Evolutionary conservation across 1,284 basidiomycete species (phyloP), one percentile per base, ranked within the genome.

Genomic region (Austropuccinia psidii): DNA sequence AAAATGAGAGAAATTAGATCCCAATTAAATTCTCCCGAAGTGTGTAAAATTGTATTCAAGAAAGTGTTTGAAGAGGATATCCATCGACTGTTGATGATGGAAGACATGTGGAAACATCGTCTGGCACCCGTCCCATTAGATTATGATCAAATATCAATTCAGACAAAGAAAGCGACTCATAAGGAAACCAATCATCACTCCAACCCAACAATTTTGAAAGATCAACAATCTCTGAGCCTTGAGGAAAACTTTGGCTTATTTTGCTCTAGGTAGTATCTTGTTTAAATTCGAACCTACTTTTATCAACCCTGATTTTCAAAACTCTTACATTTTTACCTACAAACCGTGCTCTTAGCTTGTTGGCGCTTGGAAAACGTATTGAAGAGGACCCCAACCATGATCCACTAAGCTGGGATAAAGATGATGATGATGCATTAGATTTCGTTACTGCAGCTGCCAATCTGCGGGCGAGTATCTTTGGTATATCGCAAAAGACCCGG

Each of bases 91-190:
- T 83, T 99, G 15, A 86, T 86, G 15, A 98, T 98, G 96, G 84
- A 88, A n/a, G 95, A 98, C 78, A 98, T 98, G 93, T 98, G 96
- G 96, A 88, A 88, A 57, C 86, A 89, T 9, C 87, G 96, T 33
- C 86, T 87, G 29, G 89, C 89, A 76, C 96, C 96, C 0, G 86
- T 85, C 0, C 88, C 94, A 0, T 85, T 99, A 39, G 87, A 91
- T 74, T 93, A 89, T 77, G 87, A 90, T 19, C 81, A 82, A 1
- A 89, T 96, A 85, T 49, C 87, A 84, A 21, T 83, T 83, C 1
- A 90, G 90, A 79, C 79, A 79, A 2, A 77, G 86, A 24, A 81
- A 37, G 76, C 80, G 73, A 62, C 52, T 4, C 31, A 17, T 11
- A 41, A 72, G 31, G 31, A 50, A 61, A 45, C 19, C 7, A 31